Evolutionary conservation across 805 yeast genomes (phyloP).

Genomic region (Teunomyces gatunensis): DNA sequence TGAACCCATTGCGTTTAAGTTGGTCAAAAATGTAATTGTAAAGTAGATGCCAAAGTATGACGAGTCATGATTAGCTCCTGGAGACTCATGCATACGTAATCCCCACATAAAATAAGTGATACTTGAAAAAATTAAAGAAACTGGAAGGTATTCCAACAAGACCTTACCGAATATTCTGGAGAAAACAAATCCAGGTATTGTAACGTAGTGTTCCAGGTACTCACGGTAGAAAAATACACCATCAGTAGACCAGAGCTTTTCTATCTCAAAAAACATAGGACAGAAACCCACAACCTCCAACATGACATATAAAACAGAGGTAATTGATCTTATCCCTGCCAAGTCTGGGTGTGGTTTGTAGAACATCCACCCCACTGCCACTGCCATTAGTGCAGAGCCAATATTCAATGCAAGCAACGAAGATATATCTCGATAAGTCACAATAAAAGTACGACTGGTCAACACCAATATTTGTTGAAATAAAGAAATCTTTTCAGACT

Average conservation of each 20-base stretch:
- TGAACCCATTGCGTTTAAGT: constrained; percentile 52
- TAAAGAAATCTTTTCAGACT: constrained; percentile 16
- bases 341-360: constrained; percentile 17
- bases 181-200: constrained; percentile 19
- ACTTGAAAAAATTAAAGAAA: constrained; percentile 16
- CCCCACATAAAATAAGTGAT: constrained; percentile 29
- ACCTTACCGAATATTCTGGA: constrained; percentile 23
- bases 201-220: constrained; percentile 22
- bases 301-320: constrained; percentile 19
- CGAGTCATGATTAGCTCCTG: constrained; percentile 13
- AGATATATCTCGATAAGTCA: constrained; percentile 17
- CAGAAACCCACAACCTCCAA: constrained; percentile 24
- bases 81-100: constrained; percentile 10
- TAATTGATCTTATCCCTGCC: constrained; percentile 22
- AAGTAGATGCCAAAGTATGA: constrained; percentile 57
- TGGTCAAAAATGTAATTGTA: constrained; percentile 54
- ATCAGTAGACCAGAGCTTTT: constrained; percentile 22
- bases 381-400: constrained; percentile 17
- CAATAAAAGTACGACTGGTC: constrained; percentile 17
- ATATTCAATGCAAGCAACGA: constrained; percentile 20
- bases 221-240: constrained; percentile 23
- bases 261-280: constrained; percentile 23
- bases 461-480: constrained; percentile 16
- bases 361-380: constrained; percentile 23
- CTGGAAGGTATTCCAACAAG: constrained; percentile 23